Evolutionary conservation across 2,329 filamentous ascomycete genomes (phyloP).

Genomic region (Exophiala aquamarina): DNA sequence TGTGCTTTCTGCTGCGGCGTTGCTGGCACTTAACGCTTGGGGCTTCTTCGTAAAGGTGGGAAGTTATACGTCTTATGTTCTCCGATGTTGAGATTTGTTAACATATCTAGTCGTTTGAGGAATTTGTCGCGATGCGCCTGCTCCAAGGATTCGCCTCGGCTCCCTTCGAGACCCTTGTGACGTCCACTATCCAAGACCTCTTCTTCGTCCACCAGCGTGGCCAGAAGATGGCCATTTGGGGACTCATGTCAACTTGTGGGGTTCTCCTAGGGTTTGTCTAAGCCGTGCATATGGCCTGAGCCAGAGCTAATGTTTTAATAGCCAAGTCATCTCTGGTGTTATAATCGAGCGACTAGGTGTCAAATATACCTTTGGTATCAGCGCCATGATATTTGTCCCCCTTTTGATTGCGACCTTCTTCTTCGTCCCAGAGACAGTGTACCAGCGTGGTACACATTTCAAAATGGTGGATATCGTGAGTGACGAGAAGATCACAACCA

Average conservation of each 20-base stretch:
- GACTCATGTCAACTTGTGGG: slow-evolving; percentile 4
- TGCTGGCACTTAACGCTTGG: slow-evolving; percentile 41
- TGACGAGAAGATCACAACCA: no score
- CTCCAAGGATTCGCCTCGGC: slow-evolving; percentile 19
- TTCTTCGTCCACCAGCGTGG: slow-evolving; percentile 25
- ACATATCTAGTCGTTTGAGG: slow-evolving; percentile 34
- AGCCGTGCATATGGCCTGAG: neutral
- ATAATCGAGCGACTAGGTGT: slow-evolving; percentile 7
- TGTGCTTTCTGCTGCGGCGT: slow-evolving; percentile 36
- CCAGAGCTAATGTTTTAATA: neutral
- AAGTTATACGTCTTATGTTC: no score
- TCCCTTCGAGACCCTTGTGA: slow-evolving; percentile 22
- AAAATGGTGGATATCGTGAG: no score
- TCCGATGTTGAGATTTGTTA: no score
- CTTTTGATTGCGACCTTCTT: no score
- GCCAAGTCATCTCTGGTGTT: neutral
- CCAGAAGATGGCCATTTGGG: slow-evolving; percentile 24
- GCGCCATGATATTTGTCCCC: no score
- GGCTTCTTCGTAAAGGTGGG: slow-evolving; percentile 20
- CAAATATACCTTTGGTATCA: no score
- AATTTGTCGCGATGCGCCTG: slow-evolving; percentile 36
- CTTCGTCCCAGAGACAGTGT: no score
- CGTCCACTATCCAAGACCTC: slow-evolving; percentile 23
- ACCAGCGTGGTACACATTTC: no score
- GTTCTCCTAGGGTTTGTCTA: neutral